These are phyloP conservation scores for Neocallimastix lanati DNA, from an alignment of 192 early-diverging fungal species.

Conservation along the genomic window DNA sequence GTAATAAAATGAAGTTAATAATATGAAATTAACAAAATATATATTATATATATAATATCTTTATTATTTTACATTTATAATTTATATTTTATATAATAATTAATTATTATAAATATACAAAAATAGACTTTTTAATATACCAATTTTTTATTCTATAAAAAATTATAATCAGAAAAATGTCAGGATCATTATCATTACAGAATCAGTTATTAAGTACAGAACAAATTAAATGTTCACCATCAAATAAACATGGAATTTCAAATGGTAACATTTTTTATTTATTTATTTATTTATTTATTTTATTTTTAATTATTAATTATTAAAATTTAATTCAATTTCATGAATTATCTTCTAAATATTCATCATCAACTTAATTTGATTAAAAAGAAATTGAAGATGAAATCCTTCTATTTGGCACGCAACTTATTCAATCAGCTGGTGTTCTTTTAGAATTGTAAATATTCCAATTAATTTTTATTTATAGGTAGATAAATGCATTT, in stretches of 20 bases:
- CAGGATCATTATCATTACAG: slow-evolving; percentile 34
- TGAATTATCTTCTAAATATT: not conserved
- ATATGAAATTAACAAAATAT: too few species aligned
- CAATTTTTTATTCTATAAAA: too few species aligned
- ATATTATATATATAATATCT: too few species aligned
- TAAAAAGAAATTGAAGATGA: slow-evolving; percentile 42
- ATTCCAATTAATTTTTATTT: not conserved
- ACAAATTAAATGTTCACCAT: slow-evolving; percentile 46
- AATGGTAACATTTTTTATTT: slow-evolving; percentile 6
- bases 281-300: not conserved
- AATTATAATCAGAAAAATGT: not conserved
- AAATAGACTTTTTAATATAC: too few species aligned
- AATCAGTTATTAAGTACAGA: slow-evolving; percentile 58
- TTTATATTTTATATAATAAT: too few species aligned
- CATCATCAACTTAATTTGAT: not conserved
- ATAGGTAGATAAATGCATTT: too few species aligned
- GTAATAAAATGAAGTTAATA: too few species aligned
- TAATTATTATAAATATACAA: too few species aligned
- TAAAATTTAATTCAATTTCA: slow-evolving; percentile 14
- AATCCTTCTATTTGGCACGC: slow-evolving; percentile 54
- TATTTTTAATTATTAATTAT: slow-evolving; percentile 26
- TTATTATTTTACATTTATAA: too few species aligned
- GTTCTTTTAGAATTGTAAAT: slow-evolving; percentile 56
- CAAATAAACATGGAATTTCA: slow-evolving; percentile 12
- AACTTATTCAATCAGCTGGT: slow-evolving; percentile 67